These are phyloP conservation scores for Emydomyces testavorans DNA, from an alignment of 2,329 filamentous ascomycete genomes.

Conservation along the genomic window DNA sequence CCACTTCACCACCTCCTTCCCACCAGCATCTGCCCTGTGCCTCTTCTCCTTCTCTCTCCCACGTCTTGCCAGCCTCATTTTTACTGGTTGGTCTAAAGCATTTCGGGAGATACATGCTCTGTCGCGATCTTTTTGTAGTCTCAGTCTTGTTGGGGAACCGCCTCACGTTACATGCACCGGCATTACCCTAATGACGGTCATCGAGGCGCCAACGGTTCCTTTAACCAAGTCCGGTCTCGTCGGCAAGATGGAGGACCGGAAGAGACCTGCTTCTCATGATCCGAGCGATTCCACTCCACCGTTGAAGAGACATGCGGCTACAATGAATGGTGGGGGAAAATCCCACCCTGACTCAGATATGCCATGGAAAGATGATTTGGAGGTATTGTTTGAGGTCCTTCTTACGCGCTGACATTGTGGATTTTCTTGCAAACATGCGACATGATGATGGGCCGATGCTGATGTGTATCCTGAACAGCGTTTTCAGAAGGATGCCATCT, in stretches of 20 bases:
- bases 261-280: conserved; percentile 74
- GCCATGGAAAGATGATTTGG: conserved; percentile 59
- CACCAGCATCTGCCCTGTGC: conserved; percentile 15
- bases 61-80: background rate
- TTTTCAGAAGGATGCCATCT: conserved; percentile 92
- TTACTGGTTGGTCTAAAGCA: background rate
- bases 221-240: conserved; percentile 66
- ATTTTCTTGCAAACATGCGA: background rate
- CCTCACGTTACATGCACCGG: conserved; percentile 8
- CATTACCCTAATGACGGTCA: conserved; percentile 67
- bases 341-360: conserved; percentile 56
- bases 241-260: conserved; percentile 98
- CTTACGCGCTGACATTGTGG: background rate
- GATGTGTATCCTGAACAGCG: conserved; percentile 43
- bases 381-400: conserved; percentile 40
- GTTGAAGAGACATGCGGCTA: conserved; percentile 71
- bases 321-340: conserved; percentile 56
- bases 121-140: background rate
- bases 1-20: conserved; percentile 20
- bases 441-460: conserved; percentile 32
- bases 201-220: conserved; percentile 60
- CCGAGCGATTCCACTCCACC: conserved; percentile 76
- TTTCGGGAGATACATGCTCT: background rate
- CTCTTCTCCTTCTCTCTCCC: background rate
- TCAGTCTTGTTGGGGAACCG: background rate